Evolutionary conservation across 148 eudicot genomes (phyloP).

Genomic region (Vaccinium corymbosum): DNA sequence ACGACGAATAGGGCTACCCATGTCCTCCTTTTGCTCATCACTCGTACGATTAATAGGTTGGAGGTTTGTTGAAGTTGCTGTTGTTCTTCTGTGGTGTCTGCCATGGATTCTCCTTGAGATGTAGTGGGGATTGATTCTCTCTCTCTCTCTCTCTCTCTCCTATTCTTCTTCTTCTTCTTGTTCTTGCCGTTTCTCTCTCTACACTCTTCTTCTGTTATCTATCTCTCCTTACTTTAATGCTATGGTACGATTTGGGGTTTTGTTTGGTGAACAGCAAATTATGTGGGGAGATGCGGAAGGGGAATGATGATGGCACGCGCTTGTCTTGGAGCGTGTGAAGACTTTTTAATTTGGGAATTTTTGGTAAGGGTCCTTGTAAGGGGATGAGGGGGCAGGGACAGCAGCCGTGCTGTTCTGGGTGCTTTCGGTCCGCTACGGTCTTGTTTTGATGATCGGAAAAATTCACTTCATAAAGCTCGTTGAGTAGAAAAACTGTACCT

Average conservation of each 20-base stretch:
- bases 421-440: too few relatives aligned
- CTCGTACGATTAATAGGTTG: conserved; percentile 18
- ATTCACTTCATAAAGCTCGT: too few relatives aligned
- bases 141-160: neutral
- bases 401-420: too few relatives aligned
- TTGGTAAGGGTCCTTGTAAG: too few relatives aligned
- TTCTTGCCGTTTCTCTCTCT: conserved; percentile 9
- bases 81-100: conserved; percentile 3
- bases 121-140: neutral
- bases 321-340: neutral
- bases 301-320: neutral
- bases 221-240: neutral
- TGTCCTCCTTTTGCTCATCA: conserved; percentile 52
- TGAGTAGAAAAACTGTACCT: too few relatives aligned
- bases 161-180: neutral
- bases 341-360: too few relatives aligned
- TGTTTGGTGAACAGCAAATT: conserved; percentile 5
- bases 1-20: conserved; percentile 41
- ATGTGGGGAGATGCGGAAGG: neutral
- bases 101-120: neutral
- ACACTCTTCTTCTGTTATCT: neutral
- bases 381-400: too few relatives aligned
- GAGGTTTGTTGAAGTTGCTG: neutral
- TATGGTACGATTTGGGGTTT: neutral
- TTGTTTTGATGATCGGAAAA: too few relatives aligned